A percentile compares a stretch with the other conserved stretches of the same genome.
phyloP scores from a whole-genome alignment of 1,284 basidiomycete genomes.

The Ceratobasidium sp. region DNA sequence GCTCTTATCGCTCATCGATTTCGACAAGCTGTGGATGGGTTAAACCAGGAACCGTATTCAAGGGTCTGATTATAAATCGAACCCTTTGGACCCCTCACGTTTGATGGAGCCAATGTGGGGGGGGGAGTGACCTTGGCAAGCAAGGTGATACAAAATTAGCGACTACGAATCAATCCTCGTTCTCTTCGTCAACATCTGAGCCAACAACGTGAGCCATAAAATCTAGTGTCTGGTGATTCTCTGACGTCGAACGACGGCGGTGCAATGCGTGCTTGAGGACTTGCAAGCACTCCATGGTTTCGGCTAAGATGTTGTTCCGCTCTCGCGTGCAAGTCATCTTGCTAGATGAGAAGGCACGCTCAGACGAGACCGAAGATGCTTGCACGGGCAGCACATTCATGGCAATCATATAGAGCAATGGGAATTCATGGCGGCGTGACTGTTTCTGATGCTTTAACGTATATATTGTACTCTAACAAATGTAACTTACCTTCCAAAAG shows the following conservation, averaged over 20 bases:
- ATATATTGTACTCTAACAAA: not conserved
- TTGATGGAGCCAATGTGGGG: too few species aligned
- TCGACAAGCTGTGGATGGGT: too few species aligned
- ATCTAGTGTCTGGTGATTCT: not conserved
- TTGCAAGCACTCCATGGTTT: not conserved
- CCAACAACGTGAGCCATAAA: not conserved
- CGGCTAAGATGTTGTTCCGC: not conserved
- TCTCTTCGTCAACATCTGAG: too few species aligned
- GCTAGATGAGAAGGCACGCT: conserved; percentile 28
- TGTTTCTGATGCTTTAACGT: not conserved
- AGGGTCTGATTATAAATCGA: too few species aligned
- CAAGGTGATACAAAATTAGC: too few species aligned
- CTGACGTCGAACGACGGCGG: not conserved
- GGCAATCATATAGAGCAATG: conserved; percentile 5
- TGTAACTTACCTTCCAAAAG: conserved; percentile 32
- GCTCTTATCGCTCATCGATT: too few species aligned
- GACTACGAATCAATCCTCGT: too few species aligned
- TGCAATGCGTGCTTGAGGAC: conserved; percentile 2
- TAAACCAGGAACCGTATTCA: too few species aligned
- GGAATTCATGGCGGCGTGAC: conserved; percentile 8
- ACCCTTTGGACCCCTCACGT: too few species aligned
- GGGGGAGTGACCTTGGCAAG: too few species aligned
- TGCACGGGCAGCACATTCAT: conserved; percentile 23
- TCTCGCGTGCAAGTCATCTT: conserved; percentile 22
- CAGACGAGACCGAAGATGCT: conserved; percentile 29